Base-by-base conservation (phyloP, 257 asterid genomes). In the Gentiana macrophylla region DNA sequence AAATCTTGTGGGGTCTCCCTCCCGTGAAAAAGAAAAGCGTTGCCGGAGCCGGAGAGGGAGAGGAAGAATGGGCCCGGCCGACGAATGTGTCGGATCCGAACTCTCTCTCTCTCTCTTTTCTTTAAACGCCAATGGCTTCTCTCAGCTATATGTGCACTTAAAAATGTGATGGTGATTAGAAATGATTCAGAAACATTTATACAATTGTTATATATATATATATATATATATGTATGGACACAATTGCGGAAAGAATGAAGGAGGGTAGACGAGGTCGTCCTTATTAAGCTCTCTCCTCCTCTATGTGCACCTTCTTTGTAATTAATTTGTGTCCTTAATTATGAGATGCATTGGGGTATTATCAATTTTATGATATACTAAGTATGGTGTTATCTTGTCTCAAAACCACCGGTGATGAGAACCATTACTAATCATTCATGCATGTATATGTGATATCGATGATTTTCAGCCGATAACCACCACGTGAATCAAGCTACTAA, bases 41-140 rank as follows among this genome's bases (percentile, higher is more conserved):
- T 34, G 46, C 60, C 60, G 60, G 64, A 52, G 47, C 43, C 50
- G 52, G 61, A 59, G 61, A 59, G 65, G 56, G 59, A 32, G 60
- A 45, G 44, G 12, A 13, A 2, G 1, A 36, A 51, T 3, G 54
- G 59, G 44, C 41, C 64, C 60, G 64, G 13, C 70, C 49, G 50
- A 32, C 63, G 64, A 3, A 12, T 10, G 24, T 44, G 52, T 24
- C 61, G 47, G 60, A 59, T 66, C 65, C 50, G 35, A 36, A 32
- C 37, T 50, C 54, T 57, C 54, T 33, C 51, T 24, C 24, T 24
- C 24, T 24, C 24, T 24, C 24, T 24, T 24, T 24, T 60, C 3
- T 12, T 35, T 11, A 53, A 36, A 1, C 45, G 57, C 57, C 57
- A 9, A 53, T 35, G 6, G 4, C 10, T 5, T 35, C 10, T 12